Evolutionary conservation across 805 yeast species (phyloP).

Genomic region (Jamesozyma piceae): DNA sequence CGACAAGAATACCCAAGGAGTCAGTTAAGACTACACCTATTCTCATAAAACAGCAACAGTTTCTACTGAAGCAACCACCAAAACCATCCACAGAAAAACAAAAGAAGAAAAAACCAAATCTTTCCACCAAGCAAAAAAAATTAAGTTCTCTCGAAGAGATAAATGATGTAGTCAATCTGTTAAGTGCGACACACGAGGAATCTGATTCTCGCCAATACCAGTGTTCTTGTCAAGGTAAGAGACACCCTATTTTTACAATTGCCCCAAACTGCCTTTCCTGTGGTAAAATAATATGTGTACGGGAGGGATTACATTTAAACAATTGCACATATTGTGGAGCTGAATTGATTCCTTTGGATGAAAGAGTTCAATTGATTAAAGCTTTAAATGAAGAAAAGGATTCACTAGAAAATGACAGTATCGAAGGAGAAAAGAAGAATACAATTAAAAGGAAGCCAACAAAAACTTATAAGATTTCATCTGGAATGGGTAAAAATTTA

Average conservation of each 20-base stretch:
- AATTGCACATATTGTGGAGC: slow-evolving; percentile 80
- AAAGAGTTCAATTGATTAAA: slow-evolving; percentile 46
- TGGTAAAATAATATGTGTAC: slow-evolving; percentile 85
- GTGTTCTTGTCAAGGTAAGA: slow-evolving; percentile 79
- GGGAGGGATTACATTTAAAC: slow-evolving; percentile 67
- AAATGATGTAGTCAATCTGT: slow-evolving; percentile 48
- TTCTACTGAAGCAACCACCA: neutral
- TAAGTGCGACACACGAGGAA: slow-evolving; percentile 35
- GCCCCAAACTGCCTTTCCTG: slow-evolving; percentile 93
- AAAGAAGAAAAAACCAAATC: neutral
- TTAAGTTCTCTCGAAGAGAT: slow-evolving; percentile 53
- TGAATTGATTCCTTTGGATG: slow-evolving; percentile 54
- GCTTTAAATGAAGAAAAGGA: slow-evolving; percentile 47
- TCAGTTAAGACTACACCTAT: neutral
- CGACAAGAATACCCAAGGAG: no score
- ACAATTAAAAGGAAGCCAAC: slow-evolving; percentile 27
- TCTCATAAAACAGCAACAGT: neutral
- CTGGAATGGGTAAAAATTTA: slow-evolving; percentile 55
- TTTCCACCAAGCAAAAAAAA: slow-evolving; percentile 32
- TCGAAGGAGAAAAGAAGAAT: slow-evolving; percentile 14
- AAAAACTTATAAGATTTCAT: slow-evolving; percentile 41
- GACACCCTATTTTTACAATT: slow-evolving; percentile 79
- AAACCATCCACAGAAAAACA: neutral
- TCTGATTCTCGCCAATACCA: slow-evolving; percentile 20
- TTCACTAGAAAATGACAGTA: slow-evolving; percentile 20